phyloP scores from a whole-genome alignment of 106 monocot genomes.

The Xerophyta viscosa region DNA sequence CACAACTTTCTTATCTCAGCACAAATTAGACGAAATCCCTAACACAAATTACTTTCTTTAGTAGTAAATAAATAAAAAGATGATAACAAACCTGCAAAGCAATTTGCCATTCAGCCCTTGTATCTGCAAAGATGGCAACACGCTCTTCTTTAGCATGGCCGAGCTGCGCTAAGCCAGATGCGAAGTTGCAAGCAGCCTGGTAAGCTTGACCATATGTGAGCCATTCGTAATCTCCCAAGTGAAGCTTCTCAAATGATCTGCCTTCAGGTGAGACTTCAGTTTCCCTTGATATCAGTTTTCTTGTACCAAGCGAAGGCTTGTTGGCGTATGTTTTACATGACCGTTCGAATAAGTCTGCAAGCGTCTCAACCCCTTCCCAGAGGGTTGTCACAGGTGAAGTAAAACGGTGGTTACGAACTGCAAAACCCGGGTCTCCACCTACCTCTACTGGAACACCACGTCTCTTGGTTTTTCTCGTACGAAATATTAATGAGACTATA shows the following conservation, averaged over 20 bases:
- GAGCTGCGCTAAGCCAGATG: slow-evolving; percentile 65
- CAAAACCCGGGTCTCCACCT: slow-evolving; percentile 77
- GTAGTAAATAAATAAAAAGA: neutral
- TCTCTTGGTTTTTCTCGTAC: slow-evolving; percentile 43
- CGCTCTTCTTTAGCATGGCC: slow-evolving; percentile 69
- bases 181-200: slow-evolving; percentile 54
- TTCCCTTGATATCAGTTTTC: slow-evolving; percentile 70
- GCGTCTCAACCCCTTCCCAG: slow-evolving; percentile 77
- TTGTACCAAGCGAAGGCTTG: slow-evolving; percentile 57
- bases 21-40: too few relatives aligned
- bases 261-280: slow-evolving; percentile 54
- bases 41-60: too few relatives aligned
- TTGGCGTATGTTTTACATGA: slow-evolving; percentile 51
- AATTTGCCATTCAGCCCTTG: slow-evolving; percentile 83
- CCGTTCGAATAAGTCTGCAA: slow-evolving; percentile 78
- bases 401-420: slow-evolving; percentile 68
- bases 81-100: slow-evolving; percentile 64
- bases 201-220: slow-evolving; percentile 58
- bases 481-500: slow-evolving; percentile 33
- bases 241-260: slow-evolving; percentile 90
- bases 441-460: slow-evolving; percentile 77
- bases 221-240: slow-evolving; percentile 85
- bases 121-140: slow-evolving; percentile 92
- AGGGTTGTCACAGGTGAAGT: slow-evolving; percentile 44
- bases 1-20: too few relatives aligned